Base-by-base conservation (phyloP, 75 land plant species). In the Cryptomeria japonica region DNA sequence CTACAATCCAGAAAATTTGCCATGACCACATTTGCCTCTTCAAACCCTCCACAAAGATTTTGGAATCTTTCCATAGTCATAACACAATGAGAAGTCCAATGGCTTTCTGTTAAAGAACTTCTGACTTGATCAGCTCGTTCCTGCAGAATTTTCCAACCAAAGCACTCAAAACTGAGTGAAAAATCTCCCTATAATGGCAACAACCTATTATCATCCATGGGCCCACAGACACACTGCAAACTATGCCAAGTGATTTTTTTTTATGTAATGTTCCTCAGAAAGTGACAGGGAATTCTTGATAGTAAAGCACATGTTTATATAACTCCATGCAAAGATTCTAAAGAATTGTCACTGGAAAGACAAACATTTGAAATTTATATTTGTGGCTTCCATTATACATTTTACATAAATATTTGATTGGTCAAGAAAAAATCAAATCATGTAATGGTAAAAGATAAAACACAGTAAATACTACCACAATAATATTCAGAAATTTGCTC, bases 51-150 rank as follows among this genome's bases (percentile, higher is more conserved):
- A 87, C 95, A 97, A 32, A 93, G 87, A 34, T 85, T 89, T 86
- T 89, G 83, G 77, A 97, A 93, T 80, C 89, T 93, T 31, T 86
- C 82, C 93, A 92, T 90, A 32, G 99, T 97, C 14, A 93, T 86
- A 38, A 97, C 83, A 87, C 97, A 96, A 44, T 85, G 89, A 14
- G 92, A 82, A 37, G 90, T 92, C 97, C 97, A 97, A n/a, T 94
- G 88, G 64, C 46, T 93, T 80, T 92, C 94, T 79, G 89, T 38
- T 80, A 96, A 91, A 1, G 58, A 25, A 79, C 92, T 91, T 47
- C 90, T 83, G 25, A 93, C 88, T 58, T 87, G 89, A 77, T 25
- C 88, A 78, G 90, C 90, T 79, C 87, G 90, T 49, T 96, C 98
- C 97, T 96, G 85, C 64, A 49, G 15, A 44, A 80, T 42, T 44